phyloP scores from a whole-genome alignment of 108 stramenopile genomes.

The Cylindrotheca closterium region DNA sequence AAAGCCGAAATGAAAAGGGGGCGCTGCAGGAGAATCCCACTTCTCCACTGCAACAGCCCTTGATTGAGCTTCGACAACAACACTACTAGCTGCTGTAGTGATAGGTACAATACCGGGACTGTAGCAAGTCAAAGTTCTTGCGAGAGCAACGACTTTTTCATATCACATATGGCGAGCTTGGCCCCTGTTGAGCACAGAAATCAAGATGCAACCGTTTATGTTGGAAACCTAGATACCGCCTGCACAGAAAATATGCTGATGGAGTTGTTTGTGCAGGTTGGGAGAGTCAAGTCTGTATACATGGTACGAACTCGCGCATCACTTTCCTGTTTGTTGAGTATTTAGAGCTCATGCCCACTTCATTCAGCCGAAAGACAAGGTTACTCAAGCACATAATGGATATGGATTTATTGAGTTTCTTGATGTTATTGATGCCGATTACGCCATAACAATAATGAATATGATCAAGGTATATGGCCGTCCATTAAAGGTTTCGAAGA shows the following conservation, averaged over 20 bases:
- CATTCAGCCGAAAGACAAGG: conserved; percentile 90
- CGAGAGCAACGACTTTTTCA: too few relatives aligned
- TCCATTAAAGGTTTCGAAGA: conserved; percentile 91
- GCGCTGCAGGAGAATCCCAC: too few relatives aligned
- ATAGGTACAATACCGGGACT: too few relatives aligned
- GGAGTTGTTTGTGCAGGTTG: conserved; percentile 94
- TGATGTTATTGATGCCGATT: conserved; percentile 92
- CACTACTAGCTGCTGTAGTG: too few relatives aligned
- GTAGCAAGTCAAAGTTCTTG: too few relatives aligned
- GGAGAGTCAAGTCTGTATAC: conserved; percentile 91
- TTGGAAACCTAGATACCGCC: conserved; percentile 90
- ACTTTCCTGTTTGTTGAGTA: too few relatives aligned
- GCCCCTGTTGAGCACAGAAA: conserved; percentile 97
- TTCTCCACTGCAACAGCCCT: too few relatives aligned
- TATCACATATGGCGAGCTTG: conserved; percentile 88
- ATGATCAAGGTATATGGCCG: conserved; percentile 94
- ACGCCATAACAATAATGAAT: conserved; percentile 95
- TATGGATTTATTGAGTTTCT: conserved; percentile 98
- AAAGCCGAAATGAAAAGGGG: too few relatives aligned
- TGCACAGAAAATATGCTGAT: conserved; percentile 90
- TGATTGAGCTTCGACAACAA: too few relatives aligned
- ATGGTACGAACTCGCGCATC: too few relatives aligned
- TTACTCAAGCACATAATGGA: conserved; percentile 82
- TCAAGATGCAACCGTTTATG: conserved; percentile 98
- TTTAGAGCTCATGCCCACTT: background rate